Evolutionary conservation across 2,329 filamentous ascomycete genomes (phyloP), one percentile per base, ranked within the genome.

Genomic region (Claviceps purpurea): DNA sequence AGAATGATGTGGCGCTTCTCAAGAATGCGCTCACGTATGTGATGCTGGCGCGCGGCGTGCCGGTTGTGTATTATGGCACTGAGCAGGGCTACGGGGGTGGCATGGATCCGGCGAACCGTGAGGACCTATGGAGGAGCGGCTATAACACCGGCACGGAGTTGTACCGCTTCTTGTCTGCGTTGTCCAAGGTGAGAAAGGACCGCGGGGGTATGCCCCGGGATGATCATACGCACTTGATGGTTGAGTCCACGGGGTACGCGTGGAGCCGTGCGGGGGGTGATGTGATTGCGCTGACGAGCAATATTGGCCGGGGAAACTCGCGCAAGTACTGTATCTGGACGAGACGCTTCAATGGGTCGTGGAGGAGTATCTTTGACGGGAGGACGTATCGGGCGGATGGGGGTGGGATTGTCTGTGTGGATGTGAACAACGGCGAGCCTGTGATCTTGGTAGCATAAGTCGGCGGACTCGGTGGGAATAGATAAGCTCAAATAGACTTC

Each of bases 51-150:
- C 71, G 82, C 51, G 81, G 81, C 20, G 77, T 84, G 41, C 80
- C 81, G 1, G 78, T 83, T 52, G 71, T 84, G 38, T 85, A 84
- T 64, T 75, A 82, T 57, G 82, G 81, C 30, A 78, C 81, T 55
- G 82, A 85, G 64, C 81, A 85, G 59, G 77, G 75, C 54, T 80
- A 74, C 61, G 62, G 68, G 2, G 70, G 69, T n/a, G 69, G 63
- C 40, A 65, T 65, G 46, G 77, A 77, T 8, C 65, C 71, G 0
- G 71, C 70, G 49, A 75, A 76, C 58, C 75, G 78, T n/a, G 78
- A 82, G 60, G 76, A 78, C 7, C 68, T 77, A 43, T 83, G 79
- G 80, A 63, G 73, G 11, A 76, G 73, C 11, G 65, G 65, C 6
- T 82, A 74, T 62, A 59, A 69, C 55, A 74, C 68, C 1, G 56